Base-by-base conservation (phyloP, 75 land plant species). In the Selaginella tamariscina region DNA sequence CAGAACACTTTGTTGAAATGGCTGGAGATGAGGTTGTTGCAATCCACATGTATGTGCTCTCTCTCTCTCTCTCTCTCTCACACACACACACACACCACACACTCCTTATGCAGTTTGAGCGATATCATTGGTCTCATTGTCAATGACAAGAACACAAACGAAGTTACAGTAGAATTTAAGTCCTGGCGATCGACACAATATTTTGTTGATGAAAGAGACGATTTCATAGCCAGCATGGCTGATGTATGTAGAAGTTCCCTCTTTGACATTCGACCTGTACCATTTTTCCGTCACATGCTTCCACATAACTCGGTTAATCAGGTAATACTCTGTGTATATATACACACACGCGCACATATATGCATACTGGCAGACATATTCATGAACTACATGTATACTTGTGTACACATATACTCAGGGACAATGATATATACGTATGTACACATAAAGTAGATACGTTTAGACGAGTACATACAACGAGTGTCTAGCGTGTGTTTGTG, bases 101-200 rank as follows among this genome's bases (percentile, higher is more conserved):
- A 39, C 15, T 39, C 49, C 49, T 5, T 39, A 59, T 59, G 27
- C 80, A 80, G 82, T 67, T 70, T 80, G 72, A 57, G 57, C 54
- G 82, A 80, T 56, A 67, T 80, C 27, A 26, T 73, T 57, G 82
- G 82, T 1, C 56, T 80, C 29, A 56, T 80, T 49, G 76, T 77
- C 22, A 70, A 26, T 22, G 82, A 67, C 31, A 70, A 70, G 56
- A 68, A 70, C 67, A 1, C 68, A 27, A 73, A 54, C 30, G 79
- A 77, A 31, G 69, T 80, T 26, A 68, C 70, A 2, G 24, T 77
- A 31, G 82, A 80, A 32, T 73, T 80, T 33, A 72, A 56, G 54
- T 73, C 75, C 23, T 80, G 76, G 76, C 68, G 82, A 56, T 65
- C 82, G 32, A 70, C 80, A n/a, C 80, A 70, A 54, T 80, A 80